Base-by-base conservation (phyloP, 2,329 filamentous ascomycete species). In the Phoma sp. region DNA sequence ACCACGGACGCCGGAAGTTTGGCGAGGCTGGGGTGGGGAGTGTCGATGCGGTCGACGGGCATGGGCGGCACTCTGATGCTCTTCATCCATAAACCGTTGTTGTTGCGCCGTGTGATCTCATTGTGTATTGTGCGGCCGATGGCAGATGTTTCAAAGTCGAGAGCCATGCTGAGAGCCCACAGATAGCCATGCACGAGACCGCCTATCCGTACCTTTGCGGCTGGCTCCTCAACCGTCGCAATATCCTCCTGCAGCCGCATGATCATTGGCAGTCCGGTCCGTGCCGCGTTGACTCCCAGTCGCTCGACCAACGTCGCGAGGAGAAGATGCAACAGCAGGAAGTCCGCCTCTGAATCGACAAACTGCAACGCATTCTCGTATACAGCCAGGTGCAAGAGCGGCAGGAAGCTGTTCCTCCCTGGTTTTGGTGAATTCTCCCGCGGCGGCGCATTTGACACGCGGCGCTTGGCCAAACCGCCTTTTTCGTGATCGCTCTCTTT, bases 101-200 rank as follows among this genome's bases (percentile, higher is more conserved):
- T 86, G 67, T 87, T 88, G 32, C 93, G 84, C 43, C 90, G 84
- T 10, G 84, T 80, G 53, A 97, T 89, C 72, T 96, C 93, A 52
- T 85, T 86, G 48, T 88, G 84, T 28, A 97, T 86, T 7, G 86
- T 86, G 46, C 83, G 82, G 7, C 91, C 92, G 15, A 90, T 82
- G 0, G 82, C 79, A 0, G 89, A 87, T 6, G 81, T 81, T 47
- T 93, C 88, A 57, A 96, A 88, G 38, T 90, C 84, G 58, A 96
- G 93, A 49, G 85, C 87, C 53, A 93, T 88, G 4, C 84, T 87
- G 56, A 97, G 71, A 0, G 86, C 84, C 88, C 90, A 93, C 53
- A 97, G 87, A 74, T 97, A 97, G 7, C 92, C 93, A 68, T 96
- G 91, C 43, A 93, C 91, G 51, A 98, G 78, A 68, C 90, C 92